Percentiles rank a stretch among this genome's conserved stretches.
Conservation (phyloP, 1,284 basidiomycete genomes). For the Phlebopus sp. region DNA sequence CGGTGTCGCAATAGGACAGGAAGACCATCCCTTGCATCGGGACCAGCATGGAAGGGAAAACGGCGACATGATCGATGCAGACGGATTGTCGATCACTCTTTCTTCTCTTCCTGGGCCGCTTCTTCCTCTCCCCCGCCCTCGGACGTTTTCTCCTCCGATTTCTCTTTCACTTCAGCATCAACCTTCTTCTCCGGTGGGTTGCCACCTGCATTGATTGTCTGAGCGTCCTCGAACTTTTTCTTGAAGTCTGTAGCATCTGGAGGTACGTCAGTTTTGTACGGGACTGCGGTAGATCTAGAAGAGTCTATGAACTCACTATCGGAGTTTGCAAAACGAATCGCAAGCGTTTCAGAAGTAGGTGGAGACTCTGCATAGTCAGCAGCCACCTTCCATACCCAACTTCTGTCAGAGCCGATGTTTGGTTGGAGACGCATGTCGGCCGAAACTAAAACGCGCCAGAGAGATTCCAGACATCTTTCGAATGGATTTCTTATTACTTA, state of each 20-base stretch:
- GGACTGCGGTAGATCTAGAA: constrained; percentile 1
- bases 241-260: constrained; percentile 89
- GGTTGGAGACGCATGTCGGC: constrained; percentile 93
- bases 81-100: constrained; percentile 18
- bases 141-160: constrained; percentile 30
- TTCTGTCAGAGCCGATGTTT: constrained; percentile 98
- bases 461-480: neutral
- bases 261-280: constrained; percentile 4
- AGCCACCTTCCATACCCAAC: constrained; percentile 98
- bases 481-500: constrained; percentile 44
- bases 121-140: constrained; percentile 28
- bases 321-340: constrained; percentile 96
- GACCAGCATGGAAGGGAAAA: constrained; percentile 6
- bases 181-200: constrained; percentile 30
- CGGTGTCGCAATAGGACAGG: constrained; percentile 8
- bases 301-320: constrained; percentile 71
- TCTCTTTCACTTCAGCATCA: constrained; percentile 28
- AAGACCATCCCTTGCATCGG: constrained; percentile 9
- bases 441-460: constrained; percentile 55
- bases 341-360: constrained; percentile 90
- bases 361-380: constrained; percentile 94
- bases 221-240: constrained; percentile 81
- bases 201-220: constrained; percentile 59
- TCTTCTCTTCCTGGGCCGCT: constrained; percentile 26
- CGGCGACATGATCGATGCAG: constrained; percentile 2